Percentiles rank a stretch among this genome's conserved stretches.
These are phyloP conservation scores for Carpinus viminea DNA, from an alignment of 306 rosid species.

Conservation along the genomic window DNA sequence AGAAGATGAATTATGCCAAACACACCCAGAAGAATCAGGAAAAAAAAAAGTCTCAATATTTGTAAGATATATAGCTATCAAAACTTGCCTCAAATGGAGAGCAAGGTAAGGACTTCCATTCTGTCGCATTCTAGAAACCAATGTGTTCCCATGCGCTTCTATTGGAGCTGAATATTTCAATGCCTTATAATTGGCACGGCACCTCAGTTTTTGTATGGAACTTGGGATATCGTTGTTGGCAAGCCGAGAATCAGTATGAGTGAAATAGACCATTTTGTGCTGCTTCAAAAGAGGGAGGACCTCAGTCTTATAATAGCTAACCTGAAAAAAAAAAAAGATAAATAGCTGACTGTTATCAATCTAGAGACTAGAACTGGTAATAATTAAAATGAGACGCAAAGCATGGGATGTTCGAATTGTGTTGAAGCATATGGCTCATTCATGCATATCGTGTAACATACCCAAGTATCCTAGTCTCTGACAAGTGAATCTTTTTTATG, in stretches of 20 bases:
- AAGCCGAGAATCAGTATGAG: conserved; percentile 91
- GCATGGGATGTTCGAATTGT: conserved; percentile 12
- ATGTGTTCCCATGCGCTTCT: conserved; percentile 68
- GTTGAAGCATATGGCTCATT: conserved; percentile 10
- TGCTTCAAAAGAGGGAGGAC: conserved; percentile 81
- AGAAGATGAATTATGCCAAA: not conserved
- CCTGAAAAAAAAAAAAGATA: conserved; percentile 49
- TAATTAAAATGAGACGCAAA: conserved; percentile 11
- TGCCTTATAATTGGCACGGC: conserved; percentile 85
- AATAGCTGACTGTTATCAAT: conserved; percentile 14
- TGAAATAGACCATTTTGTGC: conserved; percentile 83
- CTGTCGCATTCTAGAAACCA: conserved; percentile 86
- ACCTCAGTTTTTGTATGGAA: conserved; percentile 83
- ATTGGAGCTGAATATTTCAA: conserved; percentile 82
- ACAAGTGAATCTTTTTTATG: not conserved
- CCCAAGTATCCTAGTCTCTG: not conserved
- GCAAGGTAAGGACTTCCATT: conserved; percentile 78
- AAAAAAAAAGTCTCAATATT: not conserved
- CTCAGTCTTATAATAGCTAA: conserved; percentile 69
- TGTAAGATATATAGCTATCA: conserved; percentile 20
- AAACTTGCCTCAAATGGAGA: conserved; percentile 86
- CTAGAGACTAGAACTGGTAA: conserved; percentile 10
- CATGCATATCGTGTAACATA: conserved; percentile 16
- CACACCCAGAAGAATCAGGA: not conserved
- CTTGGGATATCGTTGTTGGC: conserved; percentile 67